Base-by-base conservation (phyloP, 768 basidiomycete genomes). In the Boletellus emodensis region DNA sequence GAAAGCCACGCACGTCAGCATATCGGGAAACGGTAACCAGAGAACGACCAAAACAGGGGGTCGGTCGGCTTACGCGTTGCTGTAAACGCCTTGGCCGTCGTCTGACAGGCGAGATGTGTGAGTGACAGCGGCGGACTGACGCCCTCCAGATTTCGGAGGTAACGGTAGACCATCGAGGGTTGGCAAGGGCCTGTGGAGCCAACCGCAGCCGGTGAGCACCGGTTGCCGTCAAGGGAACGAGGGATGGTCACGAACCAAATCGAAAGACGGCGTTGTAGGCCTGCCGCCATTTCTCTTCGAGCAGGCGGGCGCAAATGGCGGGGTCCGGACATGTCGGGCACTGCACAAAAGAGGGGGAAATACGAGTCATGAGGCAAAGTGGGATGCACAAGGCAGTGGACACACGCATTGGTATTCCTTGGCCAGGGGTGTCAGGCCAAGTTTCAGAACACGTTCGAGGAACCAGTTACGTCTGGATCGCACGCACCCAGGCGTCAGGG, bases 381-480 rank as follows among this genome's bases (percentile, higher is more conserved):
- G 30, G 11, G 15, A 4, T 69, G 34, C 39, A 22, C 33, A 9
- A 44, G 20, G 33, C 30, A 12, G 33, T 18, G 1, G 7, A 71
- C 82, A 56, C 63, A 93, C 91, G 63, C 94, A 96, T 81, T 90
- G 86, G 61, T 96, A 96, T 61, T 96, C 94, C 66, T 94, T 94
- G n/a, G 89, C 82, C 20, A 95, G 78, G 54, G 85, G 81, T 0
- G 88, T 87, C 36, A 92, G 73, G 2, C 92, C 91, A 10, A 97
- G 81, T 65, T 96, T 96, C 55, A 96, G 75, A 14, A 97, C 87
- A 17, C 94, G 83, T 65, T 97, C 94, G 17, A 96, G 78, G 71
- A 96, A 96, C 94, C 94, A 96, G 47, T 85, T 94, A 50, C 94
- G 81, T 33, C 92, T 30, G 26, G 32, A 12, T 13, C n/a, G 10